phyloP scores from a whole-genome alignment of 305 asterid genomes.

The Fraxinus ornus region DNA sequence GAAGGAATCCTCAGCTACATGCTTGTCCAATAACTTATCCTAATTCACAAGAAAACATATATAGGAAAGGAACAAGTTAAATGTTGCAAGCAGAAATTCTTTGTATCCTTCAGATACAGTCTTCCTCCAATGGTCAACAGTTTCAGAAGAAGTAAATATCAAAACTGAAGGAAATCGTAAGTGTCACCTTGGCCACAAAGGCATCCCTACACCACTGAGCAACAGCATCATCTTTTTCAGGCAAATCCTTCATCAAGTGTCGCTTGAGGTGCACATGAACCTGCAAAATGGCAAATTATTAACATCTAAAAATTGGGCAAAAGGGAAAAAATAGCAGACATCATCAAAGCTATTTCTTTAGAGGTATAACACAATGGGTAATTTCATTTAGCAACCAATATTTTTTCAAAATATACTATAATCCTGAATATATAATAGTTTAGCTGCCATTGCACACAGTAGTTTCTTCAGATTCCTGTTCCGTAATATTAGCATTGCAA shows the following conservation, averaged over 20 bases:
- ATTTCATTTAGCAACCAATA: neutral
- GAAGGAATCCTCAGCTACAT: constrained; percentile 60
- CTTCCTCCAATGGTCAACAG: constrained; percentile 6
- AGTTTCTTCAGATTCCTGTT: neutral
- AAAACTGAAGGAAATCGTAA: neutral
- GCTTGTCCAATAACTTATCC: constrained; percentile 77
- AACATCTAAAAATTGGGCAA: neutral
- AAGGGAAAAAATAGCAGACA: neutral
- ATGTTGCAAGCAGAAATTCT: constrained; percentile 1
- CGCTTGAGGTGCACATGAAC: constrained; percentile 92
- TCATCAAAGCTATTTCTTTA: neutral
- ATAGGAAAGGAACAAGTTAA: neutral
- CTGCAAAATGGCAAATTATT: constrained; percentile 37
- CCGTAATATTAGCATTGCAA: neutral
- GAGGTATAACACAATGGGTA: neutral
- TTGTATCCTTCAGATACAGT: neutral
- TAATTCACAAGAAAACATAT: constrained; percentile 23
- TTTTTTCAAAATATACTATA: neutral
- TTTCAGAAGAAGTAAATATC: neutral
- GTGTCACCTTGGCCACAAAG: constrained; percentile 72
- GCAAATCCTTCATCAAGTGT: constrained; percentile 81
- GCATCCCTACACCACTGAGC: constrained; percentile 94
- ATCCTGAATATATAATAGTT: neutral
- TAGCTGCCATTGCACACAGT: neutral
- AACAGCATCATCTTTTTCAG: constrained; percentile 77